These are phyloP conservation scores for Zea luxurians DNA, from an alignment of 176 grass and related monocot genomes.

Conservation along the genomic window DNA sequence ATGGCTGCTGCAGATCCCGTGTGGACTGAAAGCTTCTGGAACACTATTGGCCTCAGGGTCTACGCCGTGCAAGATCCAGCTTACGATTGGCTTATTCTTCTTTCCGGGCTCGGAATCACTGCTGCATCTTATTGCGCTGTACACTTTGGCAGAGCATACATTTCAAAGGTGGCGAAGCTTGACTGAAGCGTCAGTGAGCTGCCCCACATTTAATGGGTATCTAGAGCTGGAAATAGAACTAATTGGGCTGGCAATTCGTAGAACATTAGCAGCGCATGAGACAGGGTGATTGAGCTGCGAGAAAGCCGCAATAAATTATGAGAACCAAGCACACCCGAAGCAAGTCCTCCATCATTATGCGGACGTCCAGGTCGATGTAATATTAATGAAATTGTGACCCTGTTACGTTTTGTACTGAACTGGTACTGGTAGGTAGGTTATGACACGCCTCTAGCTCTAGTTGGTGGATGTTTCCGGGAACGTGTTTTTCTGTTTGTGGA, in stretches of 20 bases:
- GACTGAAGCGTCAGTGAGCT: conserved; percentile 47
- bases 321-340: background rate
- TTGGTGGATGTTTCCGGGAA: background rate
- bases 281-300: background rate
- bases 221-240: background rate
- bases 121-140: conserved; percentile 60
- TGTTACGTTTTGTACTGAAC: background rate
- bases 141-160: conserved; percentile 47
- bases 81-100: conserved; percentile 69
- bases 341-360: background rate
- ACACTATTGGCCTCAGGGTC: conserved; percentile 81
- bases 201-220: conserved; percentile 12
- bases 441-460: background rate
- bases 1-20: conserved; percentile 67
- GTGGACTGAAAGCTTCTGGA: conserved; percentile 97
- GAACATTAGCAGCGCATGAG: background rate
- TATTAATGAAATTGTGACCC: background rate
- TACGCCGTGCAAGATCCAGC: conserved; percentile 64
- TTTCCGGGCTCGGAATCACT: conserved; percentile 53
- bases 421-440: background rate
- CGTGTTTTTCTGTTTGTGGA: background rate
- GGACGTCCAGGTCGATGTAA: background rate
- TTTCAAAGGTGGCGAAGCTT: conserved; percentile 68
- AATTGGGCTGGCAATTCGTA: conserved; percentile 13
- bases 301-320: conserved; percentile 3